Evolutionary conservation across 2,329 filamentous ascomycete genomes (phyloP).

Genomic region (Orbilia quercus): DNA sequence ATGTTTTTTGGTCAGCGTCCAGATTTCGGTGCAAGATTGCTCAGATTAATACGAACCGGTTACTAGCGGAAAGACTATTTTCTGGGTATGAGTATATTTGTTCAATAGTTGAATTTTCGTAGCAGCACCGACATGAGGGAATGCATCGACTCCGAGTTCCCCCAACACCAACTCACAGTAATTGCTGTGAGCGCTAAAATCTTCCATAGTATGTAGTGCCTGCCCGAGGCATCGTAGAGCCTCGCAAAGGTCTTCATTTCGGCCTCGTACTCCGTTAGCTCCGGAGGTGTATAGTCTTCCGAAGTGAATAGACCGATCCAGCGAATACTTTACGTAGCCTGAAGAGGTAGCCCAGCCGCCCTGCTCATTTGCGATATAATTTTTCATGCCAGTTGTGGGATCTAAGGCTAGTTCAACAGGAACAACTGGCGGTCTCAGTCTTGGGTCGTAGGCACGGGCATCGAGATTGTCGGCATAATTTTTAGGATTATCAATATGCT

Average conservation of each 20-base stretch:
- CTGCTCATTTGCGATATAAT: conserved; percentile 93
- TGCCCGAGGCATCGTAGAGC: conserved; percentile 81
- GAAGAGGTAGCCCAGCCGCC: conserved; percentile 90
- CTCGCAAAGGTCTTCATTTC: conserved; percentile 81
- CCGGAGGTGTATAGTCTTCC: conserved; percentile 79
- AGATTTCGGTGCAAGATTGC: neutral
- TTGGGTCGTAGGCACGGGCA: conserved; percentile 81
- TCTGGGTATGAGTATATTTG: conserved; percentile 72
- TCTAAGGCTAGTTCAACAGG: conserved; percentile 79
- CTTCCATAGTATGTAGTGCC: conserved; percentile 81
- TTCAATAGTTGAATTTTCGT: conserved; percentile 78
- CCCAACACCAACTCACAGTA: conserved; percentile 81
- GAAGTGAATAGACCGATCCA: conserved; percentile 79
- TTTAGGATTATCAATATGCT: conserved; percentile 77
- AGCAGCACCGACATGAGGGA: conserved; percentile 76
- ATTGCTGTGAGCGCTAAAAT: conserved; percentile 83
- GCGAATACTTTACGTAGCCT: conserved; percentile 81
- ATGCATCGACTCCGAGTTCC: conserved; percentile 77
- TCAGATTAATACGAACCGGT: conserved; percentile 66
- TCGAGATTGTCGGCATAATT: conserved; percentile 88
- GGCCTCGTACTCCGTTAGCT: conserved; percentile 68
- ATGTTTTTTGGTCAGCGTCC: conserved; percentile 64
- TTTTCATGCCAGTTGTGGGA: conserved; percentile 90
- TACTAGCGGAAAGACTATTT: conserved; percentile 77
- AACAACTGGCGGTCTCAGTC: conserved; percentile 82